phyloP scores from a whole-genome alignment of 2,329 filamentous ascomycete genomes.

The Pseudogymnoascus sp. region DNA sequence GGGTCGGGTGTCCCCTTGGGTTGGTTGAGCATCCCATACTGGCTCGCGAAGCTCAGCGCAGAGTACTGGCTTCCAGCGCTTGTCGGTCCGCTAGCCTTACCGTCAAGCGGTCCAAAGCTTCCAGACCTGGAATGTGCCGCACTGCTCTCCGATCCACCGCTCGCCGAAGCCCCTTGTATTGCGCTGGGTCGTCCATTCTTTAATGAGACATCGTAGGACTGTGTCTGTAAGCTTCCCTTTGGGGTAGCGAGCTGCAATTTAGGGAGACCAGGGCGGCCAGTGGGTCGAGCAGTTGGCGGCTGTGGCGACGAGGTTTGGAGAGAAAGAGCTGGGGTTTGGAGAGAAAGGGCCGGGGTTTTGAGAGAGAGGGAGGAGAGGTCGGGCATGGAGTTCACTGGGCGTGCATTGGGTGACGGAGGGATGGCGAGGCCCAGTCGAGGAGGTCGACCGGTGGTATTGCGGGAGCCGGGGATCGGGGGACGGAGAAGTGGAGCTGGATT shows the following conservation, averaged over 20 bases:
- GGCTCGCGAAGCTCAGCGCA: constrained; percentile 68
- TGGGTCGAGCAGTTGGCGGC: constrained; percentile 34
- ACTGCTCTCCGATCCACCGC: constrained; percentile 72
- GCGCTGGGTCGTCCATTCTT: constrained; percentile 28
- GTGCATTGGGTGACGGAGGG: constrained; percentile 73
- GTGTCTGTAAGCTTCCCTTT: constrained; percentile 67
- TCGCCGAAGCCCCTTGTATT: constrained; percentile 49
- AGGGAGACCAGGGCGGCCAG: constrained; percentile 52
- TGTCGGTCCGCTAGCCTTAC: constrained; percentile 68
- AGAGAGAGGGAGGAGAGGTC: constrained; percentile 19
- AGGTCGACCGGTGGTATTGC: constrained; percentile 23
- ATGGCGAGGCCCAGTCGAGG: constrained; percentile 71
- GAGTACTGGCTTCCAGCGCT: constrained; percentile 86
- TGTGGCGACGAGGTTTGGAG: constrained; percentile 29
- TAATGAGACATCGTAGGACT: constrained; percentile 47
- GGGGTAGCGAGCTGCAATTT: constrained; percentile 79
- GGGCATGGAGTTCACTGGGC: constrained; percentile 48
- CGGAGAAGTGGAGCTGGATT: constrained; percentile 28
- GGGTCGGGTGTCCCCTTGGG: constrained; percentile 69
- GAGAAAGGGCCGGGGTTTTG: constrained; percentile 12
- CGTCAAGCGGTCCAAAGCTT: constrained; percentile 71
- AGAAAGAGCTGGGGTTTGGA: constrained; percentile 21
- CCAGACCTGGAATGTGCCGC: constrained; percentile 71
- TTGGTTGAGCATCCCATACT: constrained; percentile 42
- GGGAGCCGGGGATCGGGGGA: constrained; percentile 28